Conservation (phyloP, 305 asterid species). For the Solanum hybrid region DNA sequence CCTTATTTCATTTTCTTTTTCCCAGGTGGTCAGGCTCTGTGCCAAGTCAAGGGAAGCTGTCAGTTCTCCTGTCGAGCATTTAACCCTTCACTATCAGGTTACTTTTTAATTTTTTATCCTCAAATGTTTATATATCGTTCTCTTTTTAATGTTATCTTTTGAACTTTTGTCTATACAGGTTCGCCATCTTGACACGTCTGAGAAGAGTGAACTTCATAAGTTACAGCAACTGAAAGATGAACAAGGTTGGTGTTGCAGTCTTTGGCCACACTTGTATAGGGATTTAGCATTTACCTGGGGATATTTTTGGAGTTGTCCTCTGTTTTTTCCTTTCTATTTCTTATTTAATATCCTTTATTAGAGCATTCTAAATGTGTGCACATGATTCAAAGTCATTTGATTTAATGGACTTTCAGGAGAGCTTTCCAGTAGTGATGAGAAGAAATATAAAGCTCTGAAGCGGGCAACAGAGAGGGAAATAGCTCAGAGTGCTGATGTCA, state of each 20-base stretch:
- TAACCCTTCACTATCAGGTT: slow-evolving; percentile 97
- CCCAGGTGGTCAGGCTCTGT: slow-evolving; percentile 90
- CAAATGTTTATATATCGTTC: neutral
- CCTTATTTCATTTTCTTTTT: neutral
- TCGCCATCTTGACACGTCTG: slow-evolving; percentile 94
- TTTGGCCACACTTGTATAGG: neutral
- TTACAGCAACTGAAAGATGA: slow-evolving; percentile 92
- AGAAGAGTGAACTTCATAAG: slow-evolving; percentile 97
- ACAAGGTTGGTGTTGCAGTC: slow-evolving; percentile 43
- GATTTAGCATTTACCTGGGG: neutral
- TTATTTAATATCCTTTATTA: neutral
- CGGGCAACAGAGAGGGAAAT: slow-evolving; percentile 99
- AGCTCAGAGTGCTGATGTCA: slow-evolving; percentile 99
- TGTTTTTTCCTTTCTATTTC: neutral
- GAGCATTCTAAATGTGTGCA: neutral
- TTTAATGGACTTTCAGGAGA: slow-evolving; percentile 49
- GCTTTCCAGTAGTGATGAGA: slow-evolving; percentile 96
- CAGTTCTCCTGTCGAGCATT: slow-evolving; percentile 96
- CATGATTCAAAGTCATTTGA: neutral
- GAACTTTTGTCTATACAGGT: slow-evolving; percentile 35
- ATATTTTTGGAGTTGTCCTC: neutral
- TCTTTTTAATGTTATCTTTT: neutral
- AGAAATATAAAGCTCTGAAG: slow-evolving; percentile 85
- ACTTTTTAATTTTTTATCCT: neutral
- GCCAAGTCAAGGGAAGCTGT: slow-evolving; percentile 99